These are phyloP conservation scores for Dryas drummondii DNA, from an alignment of 306 rosid genomes.

Conservation along the genomic window DNA sequence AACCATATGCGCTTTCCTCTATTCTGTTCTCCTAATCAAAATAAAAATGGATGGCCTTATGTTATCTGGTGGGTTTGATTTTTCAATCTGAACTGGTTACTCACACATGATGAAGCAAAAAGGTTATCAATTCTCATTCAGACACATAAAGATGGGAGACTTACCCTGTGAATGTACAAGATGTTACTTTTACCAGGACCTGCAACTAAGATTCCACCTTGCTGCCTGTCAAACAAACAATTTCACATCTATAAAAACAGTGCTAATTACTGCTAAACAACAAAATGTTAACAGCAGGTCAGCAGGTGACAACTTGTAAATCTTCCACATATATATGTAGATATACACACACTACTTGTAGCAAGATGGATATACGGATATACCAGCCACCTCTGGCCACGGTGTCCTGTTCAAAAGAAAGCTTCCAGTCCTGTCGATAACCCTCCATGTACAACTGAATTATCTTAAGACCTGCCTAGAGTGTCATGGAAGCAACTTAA, in stretches of 20 bases:
- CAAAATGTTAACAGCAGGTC: background rate
- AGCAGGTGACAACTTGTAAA: conserved; percentile 4
- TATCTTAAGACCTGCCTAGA: conserved; percentile 84
- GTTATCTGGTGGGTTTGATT: background rate
- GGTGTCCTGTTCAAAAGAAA: conserved; percentile 79
- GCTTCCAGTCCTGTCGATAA: conserved; percentile 92
- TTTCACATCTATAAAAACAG: background rate
- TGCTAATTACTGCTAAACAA: background rate
- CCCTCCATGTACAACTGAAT: conserved; percentile 83
- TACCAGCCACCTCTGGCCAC: conserved; percentile 85
- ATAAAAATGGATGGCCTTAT: background rate
- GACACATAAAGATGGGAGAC: conserved; percentile 13
- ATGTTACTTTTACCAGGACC: conserved; percentile 87
- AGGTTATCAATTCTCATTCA: background rate
- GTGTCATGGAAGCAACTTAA: conserved; percentile 28
- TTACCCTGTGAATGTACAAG: conserved; percentile 74
- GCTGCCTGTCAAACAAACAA: conserved; percentile 60
- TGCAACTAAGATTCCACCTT: conserved; percentile 92
- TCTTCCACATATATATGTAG: background rate
- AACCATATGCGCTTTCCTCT: background rate
- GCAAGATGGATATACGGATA: conserved; percentile 15
- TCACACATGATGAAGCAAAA: background rate
- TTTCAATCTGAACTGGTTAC: background rate
- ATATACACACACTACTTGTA: background rate
- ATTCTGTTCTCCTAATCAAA: background rate